Percentiles rank a stretch among this genome's conserved stretches.
phyloP scores from a whole-genome alignment of 2,329 filamentous ascomycete species.

The Aureobasidium leucospermi region DNA sequence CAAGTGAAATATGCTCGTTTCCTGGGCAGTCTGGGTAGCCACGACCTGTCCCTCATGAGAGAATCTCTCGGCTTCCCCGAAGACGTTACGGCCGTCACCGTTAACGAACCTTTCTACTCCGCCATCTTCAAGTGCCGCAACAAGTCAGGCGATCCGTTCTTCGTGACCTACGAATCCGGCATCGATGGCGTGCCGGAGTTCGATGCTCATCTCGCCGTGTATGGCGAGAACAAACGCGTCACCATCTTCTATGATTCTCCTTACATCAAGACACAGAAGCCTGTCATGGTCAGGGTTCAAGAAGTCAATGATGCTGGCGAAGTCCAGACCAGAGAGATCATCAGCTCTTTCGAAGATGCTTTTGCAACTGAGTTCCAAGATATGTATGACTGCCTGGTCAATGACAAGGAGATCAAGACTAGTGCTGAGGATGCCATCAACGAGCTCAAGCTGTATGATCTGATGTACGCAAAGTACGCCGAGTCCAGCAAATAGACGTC shows the following conservation, averaged over 20 bases:
- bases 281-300: slow-evolving; percentile 41
- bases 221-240: slow-evolving; percentile 47
- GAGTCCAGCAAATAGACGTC: background rate
- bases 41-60: slow-evolving; percentile 49
- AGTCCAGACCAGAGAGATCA: slow-evolving; percentile 24
- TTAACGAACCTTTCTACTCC: slow-evolving; percentile 35
- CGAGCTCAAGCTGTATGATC: slow-evolving; percentile 31
- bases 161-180: slow-evolving; percentile 52
- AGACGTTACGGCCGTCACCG: slow-evolving; percentile 37
- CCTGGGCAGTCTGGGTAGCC: slow-evolving; percentile 44
- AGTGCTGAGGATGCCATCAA: slow-evolving; percentile 34
- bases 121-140: slow-evolving; percentile 40
- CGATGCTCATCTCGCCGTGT: slow-evolving; percentile 48
- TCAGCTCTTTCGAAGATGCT: slow-evolving; percentile 42
- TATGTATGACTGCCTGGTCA: slow-evolving; percentile 31
- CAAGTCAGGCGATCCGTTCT: slow-evolving; percentile 32
- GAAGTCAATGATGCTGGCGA: slow-evolving; percentile 35
- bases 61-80: slow-evolving; percentile 47
- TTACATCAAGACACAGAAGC: slow-evolving; percentile 47
- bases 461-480: slow-evolving; percentile 23
- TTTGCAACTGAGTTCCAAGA: slow-evolving; percentile 39
- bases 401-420: slow-evolving; percentile 36
- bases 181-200: slow-evolving; percentile 47
- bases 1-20: slow-evolving; percentile 33
- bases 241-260: slow-evolving; percentile 51